Conservation (phyloP, 225 moss, liverwort and hornwort genomes). For the Asterella californica region DNA sequence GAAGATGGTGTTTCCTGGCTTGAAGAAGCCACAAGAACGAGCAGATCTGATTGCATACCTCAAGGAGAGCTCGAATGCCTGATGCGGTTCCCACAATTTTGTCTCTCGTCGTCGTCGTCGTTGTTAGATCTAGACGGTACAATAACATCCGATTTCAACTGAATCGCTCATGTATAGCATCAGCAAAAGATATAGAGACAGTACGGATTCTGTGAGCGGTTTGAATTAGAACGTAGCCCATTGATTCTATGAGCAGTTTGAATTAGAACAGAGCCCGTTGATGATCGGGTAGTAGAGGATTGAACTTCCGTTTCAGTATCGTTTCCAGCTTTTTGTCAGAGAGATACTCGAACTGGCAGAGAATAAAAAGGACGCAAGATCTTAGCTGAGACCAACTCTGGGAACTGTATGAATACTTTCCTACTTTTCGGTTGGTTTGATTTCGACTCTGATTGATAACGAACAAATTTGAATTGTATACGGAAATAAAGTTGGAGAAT, state of each 20-base stretch:
- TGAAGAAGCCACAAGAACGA: constrained; percentile 43
- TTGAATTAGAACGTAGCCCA: background rate
- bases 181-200: background rate
- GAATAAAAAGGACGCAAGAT: background rate
- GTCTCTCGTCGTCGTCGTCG: background rate
- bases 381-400: background rate
- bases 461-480: background rate
- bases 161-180: background rate
- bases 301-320: background rate
- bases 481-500: background rate
- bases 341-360: background rate
- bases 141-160: background rate
- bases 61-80: constrained; percentile 18
- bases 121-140: background rate
- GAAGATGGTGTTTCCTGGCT: constrained; percentile 63
- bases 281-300: background rate
- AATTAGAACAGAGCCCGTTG: background rate
- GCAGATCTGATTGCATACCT: constrained; percentile 47
- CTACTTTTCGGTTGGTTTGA: background rate
- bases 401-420: background rate
- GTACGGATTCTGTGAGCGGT: background rate
- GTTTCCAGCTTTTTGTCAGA: background rate
- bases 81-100: background rate
- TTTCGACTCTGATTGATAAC: background rate
- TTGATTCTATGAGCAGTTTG: background rate